Conservation (phyloP, 192 early-diverging fungal species). For the Coemansia aciculifera region DNA sequence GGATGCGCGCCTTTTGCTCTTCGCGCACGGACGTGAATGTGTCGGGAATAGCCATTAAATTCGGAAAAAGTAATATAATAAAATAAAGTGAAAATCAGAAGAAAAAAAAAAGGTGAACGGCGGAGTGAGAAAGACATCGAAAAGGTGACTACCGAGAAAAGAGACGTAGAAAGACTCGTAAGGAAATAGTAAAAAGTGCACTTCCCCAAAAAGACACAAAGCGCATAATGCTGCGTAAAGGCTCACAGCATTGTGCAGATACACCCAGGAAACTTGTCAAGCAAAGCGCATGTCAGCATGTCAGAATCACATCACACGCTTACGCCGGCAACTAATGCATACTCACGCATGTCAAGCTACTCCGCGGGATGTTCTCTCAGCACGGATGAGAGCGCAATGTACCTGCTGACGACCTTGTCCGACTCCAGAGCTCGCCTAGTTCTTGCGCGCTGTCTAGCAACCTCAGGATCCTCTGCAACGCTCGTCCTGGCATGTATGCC, state of each 20-base stretch:
- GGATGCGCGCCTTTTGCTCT: conserved; percentile 36
- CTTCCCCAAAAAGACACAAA: conserved; percentile 1
- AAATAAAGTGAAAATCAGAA: not conserved
- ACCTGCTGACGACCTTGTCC: conserved; percentile 31
- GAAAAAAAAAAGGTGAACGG: conserved; percentile 10
- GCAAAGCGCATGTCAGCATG: not conserved
- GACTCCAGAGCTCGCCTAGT: conserved; percentile 18
- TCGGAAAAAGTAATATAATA: conserved; percentile 7
- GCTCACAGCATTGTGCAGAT: not conserved
- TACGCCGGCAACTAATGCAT: not conserved
- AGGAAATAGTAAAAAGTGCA: not conserved
- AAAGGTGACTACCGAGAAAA: not conserved
- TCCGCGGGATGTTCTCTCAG: not conserved
- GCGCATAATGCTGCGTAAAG: not conserved
- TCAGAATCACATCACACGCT: not conserved
- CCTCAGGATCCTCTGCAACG: conserved; percentile 12
- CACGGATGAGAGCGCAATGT: conserved; percentile 7
- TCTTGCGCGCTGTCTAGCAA: conserved; percentile 8
- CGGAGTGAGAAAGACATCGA: not conserved
- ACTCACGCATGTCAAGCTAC: not conserved
- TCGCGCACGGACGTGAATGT: conserved; percentile 23
- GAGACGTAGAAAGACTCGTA: not conserved
- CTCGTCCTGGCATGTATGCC: conserved; percentile 22
- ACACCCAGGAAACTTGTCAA: not conserved
- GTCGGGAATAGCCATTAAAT: conserved; percentile 16